A percentile compares a stretch with the other conserved stretches of the same genome.
Evolutionary conservation across 768 basidiomycete genomes (phyloP).

Genomic region (Tubosaeta sp.): DNA sequence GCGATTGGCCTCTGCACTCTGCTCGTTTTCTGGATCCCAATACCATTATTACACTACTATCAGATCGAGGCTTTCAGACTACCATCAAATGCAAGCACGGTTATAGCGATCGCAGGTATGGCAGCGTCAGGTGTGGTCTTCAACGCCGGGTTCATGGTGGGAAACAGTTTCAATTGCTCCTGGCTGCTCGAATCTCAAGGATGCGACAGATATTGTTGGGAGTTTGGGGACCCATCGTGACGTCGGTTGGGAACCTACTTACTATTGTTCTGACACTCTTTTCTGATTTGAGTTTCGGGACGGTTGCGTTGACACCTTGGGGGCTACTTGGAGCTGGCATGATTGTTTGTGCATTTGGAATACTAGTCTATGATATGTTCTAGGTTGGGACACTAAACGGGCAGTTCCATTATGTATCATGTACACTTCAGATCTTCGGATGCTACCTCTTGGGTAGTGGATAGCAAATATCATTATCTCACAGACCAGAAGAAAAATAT

Average conservation of each 20-base stretch:
- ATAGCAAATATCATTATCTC: conserved; percentile 40
- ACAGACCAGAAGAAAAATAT: conserved; percentile 35
- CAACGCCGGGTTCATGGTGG: conserved; percentile 84
- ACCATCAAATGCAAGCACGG: conserved; percentile 48
- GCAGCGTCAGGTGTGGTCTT: conserved; percentile 69
- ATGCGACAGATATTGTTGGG: conserved; percentile 65
- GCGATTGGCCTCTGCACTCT: conserved; percentile 76
- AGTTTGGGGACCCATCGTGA: conserved; percentile 83
- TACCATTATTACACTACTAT: conserved; percentile 67
- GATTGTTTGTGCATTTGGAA: conserved; percentile 79
- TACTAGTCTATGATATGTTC: conserved; percentile 72
- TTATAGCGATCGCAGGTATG: conserved; percentile 61
- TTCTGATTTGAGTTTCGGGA: conserved; percentile 72
- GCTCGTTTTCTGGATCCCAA: conserved; percentile 70
- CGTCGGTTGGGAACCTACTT: conserved; percentile 89
- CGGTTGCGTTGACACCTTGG: conserved; percentile 60
- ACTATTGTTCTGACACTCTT: conserved; percentile 87
- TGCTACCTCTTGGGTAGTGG: conserved; percentile 1
- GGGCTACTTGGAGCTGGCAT: conserved; percentile 72
- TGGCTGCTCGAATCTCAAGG: conserved; percentile 5
- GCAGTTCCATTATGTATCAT: neutral
- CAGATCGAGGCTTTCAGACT: conserved; percentile 63
- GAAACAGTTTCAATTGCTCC: conserved; percentile 8
- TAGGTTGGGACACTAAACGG: conserved; percentile 13
- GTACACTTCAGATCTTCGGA: neutral